Base-by-base conservation (phyloP, 2,329 filamentous ascomycete species). In the Pezizomycotina sp. region DNA sequence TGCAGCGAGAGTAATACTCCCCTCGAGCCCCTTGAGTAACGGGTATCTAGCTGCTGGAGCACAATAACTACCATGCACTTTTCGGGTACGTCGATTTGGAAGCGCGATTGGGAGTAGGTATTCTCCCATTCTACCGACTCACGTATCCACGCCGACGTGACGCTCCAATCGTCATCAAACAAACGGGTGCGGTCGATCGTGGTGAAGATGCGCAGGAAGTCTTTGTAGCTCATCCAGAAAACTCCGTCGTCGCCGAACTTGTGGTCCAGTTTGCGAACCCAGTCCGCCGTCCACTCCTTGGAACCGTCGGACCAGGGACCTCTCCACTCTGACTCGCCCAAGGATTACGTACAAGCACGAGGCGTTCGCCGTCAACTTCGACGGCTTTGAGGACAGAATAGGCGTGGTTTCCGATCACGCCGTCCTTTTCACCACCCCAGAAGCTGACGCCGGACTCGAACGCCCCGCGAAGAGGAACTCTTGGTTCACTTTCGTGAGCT, bases 261-360 rank as follows among this genome's bases (percentile, higher is more conserved):
- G 53, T 84, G 77, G 28, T 67, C 64, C 1, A 89, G 64, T 49
- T 75, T 72, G 42, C 71, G 59, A 57, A 86, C 72, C 69, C 76
- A 81, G 47, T 83, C 74, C 0, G 77, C 64, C 1, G 77, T 86
- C 81, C 81, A 91, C 55, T 86, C 74, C 50, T 80, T 77, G 5
- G 76, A 81, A 0, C 81, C 81, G 51, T 89, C 81, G 23, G 69
- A 74, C 79, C 80, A 89, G 2, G 77, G 64, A 1, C 81, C 81
- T 19, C 69, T 77, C 79, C 80, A 89, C 56, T 83, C 80, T 20
- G 69, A 71, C 46, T 72, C 71, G 1, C 80, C 81, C 80, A 79
- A 89, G 0, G 81, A 81, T 48, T 89, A 89, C 46, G 53, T 29
- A 61, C 56, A 38, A 63, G 53, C 14, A 65, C 60, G 15, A 65